These are phyloP conservation scores for Rhytidiadelphus loreus DNA, from an alignment of 225 moss, liverwort and hornwort species.

Conservation along the genomic window DNA sequence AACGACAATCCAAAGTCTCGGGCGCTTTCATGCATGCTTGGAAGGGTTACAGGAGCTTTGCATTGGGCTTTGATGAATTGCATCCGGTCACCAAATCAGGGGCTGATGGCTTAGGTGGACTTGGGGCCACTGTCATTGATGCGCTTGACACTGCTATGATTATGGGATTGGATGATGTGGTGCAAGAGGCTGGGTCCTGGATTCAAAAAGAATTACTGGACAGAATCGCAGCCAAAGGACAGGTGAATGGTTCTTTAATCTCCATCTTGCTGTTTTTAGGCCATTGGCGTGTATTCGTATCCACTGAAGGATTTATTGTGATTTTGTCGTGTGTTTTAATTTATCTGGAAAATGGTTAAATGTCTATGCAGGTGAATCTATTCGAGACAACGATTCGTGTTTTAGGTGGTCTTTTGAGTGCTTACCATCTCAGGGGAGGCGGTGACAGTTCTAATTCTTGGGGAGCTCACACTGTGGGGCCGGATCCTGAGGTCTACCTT, in stretches of 20 bases:
- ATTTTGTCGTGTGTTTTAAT: neutral
- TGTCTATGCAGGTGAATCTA: constrained; percentile 57
- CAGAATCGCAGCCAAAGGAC: constrained; percentile 62
- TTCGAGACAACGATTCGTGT: constrained; percentile 98
- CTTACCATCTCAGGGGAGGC: constrained; percentile 64
- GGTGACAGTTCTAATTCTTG: constrained; percentile 19
- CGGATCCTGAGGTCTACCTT: constrained; percentile 52
- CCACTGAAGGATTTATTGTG: neutral
- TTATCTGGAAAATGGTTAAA: neutral
- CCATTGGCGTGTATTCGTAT: neutral
- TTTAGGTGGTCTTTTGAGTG: constrained; percentile 87
- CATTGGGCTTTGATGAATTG: constrained; percentile 84
- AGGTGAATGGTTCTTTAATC: constrained; percentile 3
- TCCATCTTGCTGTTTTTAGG: neutral
- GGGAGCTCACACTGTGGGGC: constrained; percentile 29
- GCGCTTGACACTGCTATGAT: constrained; percentile 97
- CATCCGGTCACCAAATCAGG: constrained; percentile 56
- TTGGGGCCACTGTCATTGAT: constrained; percentile 88
- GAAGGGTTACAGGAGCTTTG: constrained; percentile 72
- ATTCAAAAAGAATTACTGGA: constrained; percentile 50
- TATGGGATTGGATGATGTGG: constrained; percentile 78
- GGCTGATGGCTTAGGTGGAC: constrained; percentile 76
- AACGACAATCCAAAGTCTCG: constrained; percentile 58
- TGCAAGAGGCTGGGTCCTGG: constrained; percentile 83
- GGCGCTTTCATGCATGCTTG: constrained; percentile 83